phyloP scores from a whole-genome alignment of 1,139 yeast species.

The Chernovozyma sophiae-reginae region DNA sequence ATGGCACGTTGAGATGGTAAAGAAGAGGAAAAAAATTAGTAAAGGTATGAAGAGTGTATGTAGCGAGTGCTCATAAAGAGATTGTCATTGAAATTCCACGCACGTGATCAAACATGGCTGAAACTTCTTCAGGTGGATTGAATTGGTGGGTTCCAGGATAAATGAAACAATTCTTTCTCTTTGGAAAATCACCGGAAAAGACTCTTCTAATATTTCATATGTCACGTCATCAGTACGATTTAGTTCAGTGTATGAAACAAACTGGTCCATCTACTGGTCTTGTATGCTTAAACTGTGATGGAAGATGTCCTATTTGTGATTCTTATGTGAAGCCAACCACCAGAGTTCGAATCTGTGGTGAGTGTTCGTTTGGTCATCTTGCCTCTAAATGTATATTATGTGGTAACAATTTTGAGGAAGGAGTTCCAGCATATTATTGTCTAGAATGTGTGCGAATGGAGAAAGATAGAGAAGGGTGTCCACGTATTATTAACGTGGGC shows the following conservation, averaged over 20 bases:
- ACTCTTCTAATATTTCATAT: constrained; percentile 34
- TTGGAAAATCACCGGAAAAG: too few species aligned
- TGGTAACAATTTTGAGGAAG: constrained; percentile 50
- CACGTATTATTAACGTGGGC: constrained; percentile 77
- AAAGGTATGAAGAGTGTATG: too few species aligned
- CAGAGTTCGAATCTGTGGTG: constrained; percentile 77
- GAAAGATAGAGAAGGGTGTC: constrained; percentile 91
- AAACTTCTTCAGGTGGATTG: too few species aligned
- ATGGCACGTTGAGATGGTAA: too few species aligned
- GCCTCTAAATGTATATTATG: constrained; percentile 72
- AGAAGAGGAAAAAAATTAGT: too few species aligned
- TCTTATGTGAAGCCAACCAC: constrained; percentile 75
- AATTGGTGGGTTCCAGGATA: too few species aligned
- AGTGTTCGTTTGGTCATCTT: constrained; percentile 72
- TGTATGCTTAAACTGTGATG: constrained; percentile 85
- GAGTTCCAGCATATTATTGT: constrained; percentile 76
- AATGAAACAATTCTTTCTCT: too few species aligned
- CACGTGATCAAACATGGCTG: too few species aligned
- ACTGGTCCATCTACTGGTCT: constrained; percentile 72
- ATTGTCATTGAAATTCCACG: too few species aligned
- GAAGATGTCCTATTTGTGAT: constrained; percentile 88
- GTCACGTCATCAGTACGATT: constrained; percentile 91
- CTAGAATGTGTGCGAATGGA: constrained; percentile 79
- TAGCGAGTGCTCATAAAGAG: too few species aligned
- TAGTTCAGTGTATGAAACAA: constrained; percentile 80